Percentiles rank a stretch among this genome's conserved stretches.
Evolutionary conservation across 2,329 filamentous ascomycete species (phyloP).

Genomic region (Diplodia mutila): DNA sequence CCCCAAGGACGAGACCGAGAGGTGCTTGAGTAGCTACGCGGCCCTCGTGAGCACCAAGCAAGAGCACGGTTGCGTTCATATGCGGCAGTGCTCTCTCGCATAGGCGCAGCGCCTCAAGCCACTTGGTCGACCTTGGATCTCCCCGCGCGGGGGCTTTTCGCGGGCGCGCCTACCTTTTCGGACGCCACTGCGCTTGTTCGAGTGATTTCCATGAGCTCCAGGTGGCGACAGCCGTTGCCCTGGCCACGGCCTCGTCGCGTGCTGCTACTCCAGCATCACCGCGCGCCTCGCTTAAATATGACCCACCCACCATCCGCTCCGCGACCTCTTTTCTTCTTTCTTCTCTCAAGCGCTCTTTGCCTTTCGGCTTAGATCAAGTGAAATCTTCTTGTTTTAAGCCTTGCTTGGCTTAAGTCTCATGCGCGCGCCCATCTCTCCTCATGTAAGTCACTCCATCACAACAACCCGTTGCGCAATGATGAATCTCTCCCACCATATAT

Average conservation of each 20-base stretch:
- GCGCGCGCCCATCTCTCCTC: too few species aligned
- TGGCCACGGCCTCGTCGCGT: background rate
- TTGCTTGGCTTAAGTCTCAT: too few species aligned
- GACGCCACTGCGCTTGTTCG: background rate
- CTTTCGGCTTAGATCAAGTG: background rate
- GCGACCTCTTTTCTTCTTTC: background rate
- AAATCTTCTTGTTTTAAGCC: background rate
- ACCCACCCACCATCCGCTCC: background rate
- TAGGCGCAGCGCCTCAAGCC: background rate
- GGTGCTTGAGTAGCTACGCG: too few species aligned
- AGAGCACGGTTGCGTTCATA: too few species aligned
- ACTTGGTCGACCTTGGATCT: background rate
- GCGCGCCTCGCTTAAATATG: background rate
- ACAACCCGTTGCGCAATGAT: too few species aligned
- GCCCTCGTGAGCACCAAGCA: background rate
- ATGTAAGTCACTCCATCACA: too few species aligned
- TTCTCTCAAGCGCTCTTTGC: background rate
- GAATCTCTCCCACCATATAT: too few species aligned
- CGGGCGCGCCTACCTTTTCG: background rate
- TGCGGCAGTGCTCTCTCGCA: background rate
- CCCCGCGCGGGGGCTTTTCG: background rate
- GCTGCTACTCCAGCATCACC: background rate
- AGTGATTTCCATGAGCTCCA: background rate
- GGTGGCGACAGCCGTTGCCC: background rate
- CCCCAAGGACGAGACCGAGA: too few species aligned